Base-by-base conservation (phyloP, 208 protist species). In the Crithidia brevicula region DNA sequence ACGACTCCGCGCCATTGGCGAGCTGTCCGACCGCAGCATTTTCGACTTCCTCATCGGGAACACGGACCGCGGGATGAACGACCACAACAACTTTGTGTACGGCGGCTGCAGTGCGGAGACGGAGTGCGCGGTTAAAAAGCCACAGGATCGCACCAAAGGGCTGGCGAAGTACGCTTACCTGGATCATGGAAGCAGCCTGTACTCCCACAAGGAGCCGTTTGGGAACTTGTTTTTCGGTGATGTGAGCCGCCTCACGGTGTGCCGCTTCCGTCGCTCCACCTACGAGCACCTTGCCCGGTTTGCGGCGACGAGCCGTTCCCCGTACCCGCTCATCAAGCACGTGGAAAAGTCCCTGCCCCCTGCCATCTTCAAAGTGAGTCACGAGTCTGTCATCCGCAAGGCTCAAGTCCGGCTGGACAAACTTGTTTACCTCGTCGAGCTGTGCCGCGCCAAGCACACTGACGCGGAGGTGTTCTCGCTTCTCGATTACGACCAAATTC, bases 51-150 rank as follows among this genome's bases (percentile, higher is more conserved):
- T 95, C 9, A 92, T 92, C 45, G 86, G 84, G 18, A 95, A 95
- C 73, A 81, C 79, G 8, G 89, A 95, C 64, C 74, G 89, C 11
- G 89, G 89, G 22, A 87, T 90, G 74, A 89, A 92, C 72, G 67
- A 91, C 51, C 85, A 95, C 74, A 95, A 95, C 66, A 95, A 95
- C 77, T 95, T 92, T 63, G 89, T 88, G 23, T 95, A 92, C 67
- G 89, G 89, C 51, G 89, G 89, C 5, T 95, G 89, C 67, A 91
- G 78, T 64, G 60, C 46, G 10, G 65, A 74, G 27, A 92, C 84
- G 10, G 67, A 67, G 53, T 92, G 86, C 61, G 38, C 28, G 10
- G 46, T 79, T 0, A 51, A 72, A 20, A 71, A 28, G 46, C 72
- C 78, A 33, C 52, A 59, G 22, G 43, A 59, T 13, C 87, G 84